A percentile compares a stretch with the other conserved stretches of the same genome.
Evolutionary conservation across 768 basidiomycete genomes (phyloP).

Genomic region (Rhodotorula babjevae): DNA sequence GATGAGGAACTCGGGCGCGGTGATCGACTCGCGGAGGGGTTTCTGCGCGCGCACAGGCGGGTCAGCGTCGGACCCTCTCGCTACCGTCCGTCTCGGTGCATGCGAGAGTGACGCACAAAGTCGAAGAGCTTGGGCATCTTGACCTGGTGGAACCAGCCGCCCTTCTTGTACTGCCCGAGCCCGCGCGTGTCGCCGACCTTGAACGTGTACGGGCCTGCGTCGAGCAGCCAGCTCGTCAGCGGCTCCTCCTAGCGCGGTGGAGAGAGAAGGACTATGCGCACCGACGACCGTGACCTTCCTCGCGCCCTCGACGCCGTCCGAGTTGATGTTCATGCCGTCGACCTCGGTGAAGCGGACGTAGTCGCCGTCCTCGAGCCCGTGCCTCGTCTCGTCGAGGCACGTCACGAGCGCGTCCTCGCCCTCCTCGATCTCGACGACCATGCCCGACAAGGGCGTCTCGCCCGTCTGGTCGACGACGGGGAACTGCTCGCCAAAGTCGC

Average conservation of each 20-base stretch:
- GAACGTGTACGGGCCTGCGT: constrained; percentile 82
- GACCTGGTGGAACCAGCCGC: constrained; percentile 95
- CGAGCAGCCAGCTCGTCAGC: not conserved
- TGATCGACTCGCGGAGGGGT: constrained; percentile 79
- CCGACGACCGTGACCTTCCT: constrained; percentile 86
- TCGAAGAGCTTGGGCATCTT: constrained; percentile 97
- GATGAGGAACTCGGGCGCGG: constrained; percentile 78
- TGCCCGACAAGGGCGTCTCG: constrained; percentile 84
- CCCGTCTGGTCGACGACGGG: constrained; percentile 97
- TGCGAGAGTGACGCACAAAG: constrained; percentile 61
- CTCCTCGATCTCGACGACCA: constrained; percentile 94
- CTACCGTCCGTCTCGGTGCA: not conserved
- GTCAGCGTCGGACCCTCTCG: not conserved
- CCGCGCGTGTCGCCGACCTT: constrained; percentile 84
- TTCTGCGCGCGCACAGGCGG: constrained; percentile 58
- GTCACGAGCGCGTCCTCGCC: constrained; percentile 87
- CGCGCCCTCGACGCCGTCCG: constrained; percentile 56
- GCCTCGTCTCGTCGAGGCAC: constrained; percentile 91
- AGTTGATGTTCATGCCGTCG: constrained; percentile 69
- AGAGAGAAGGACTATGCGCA: constrained; percentile 30
- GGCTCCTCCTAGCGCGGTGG: not conserved
- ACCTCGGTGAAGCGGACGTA: constrained; percentile 95
- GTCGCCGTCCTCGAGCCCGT: constrained; percentile 97
- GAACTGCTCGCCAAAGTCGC: constrained; percentile 92
- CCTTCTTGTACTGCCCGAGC: constrained; percentile 69